Conservation (phyloP, 106 monocot species). For the Dendrobium catenatum region DNA sequence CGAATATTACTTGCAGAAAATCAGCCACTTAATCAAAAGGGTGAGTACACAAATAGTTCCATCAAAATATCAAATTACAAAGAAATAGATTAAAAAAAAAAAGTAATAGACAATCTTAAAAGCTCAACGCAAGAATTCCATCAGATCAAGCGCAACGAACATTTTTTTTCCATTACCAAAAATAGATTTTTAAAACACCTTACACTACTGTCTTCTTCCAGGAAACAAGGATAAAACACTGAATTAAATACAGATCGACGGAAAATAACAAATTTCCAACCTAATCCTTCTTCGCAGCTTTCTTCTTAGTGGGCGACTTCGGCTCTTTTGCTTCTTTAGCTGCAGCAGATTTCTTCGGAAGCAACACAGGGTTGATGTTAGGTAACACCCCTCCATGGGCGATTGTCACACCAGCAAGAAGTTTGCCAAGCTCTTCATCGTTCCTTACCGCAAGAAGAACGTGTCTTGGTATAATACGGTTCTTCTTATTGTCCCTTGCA, state of each 20-base stretch:
- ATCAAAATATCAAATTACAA: no score
- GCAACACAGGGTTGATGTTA: constrained; percentile 11
- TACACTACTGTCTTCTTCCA: background rate
- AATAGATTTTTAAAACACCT: no score
- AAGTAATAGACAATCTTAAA: no score
- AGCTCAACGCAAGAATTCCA: no score
- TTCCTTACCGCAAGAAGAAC: constrained; percentile 9
- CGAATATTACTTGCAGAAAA: no score
- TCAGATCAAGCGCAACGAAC: no score
- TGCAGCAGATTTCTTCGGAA: constrained; percentile 5
- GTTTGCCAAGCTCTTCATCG: constrained; percentile 11
- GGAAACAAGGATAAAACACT: background rate
- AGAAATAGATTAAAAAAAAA: no score
- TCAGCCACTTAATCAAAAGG: no score
- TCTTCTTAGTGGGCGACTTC: constrained; percentile 4
- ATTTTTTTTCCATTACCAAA: no score
- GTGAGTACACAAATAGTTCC: no score
- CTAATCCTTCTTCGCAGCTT: background rate
- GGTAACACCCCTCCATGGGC: constrained; percentile 1
- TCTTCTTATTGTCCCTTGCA: constrained; percentile 19
- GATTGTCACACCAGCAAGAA: constrained; percentile 4
- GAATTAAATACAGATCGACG: background rate
- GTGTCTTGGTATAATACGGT: constrained; percentile 6
- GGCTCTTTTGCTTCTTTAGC: background rate
- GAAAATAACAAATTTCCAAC: background rate